These are phyloP conservation scores for Russula vinacea DNA, from an alignment of 768 basidiomycete species.

Conservation along the genomic window DNA sequence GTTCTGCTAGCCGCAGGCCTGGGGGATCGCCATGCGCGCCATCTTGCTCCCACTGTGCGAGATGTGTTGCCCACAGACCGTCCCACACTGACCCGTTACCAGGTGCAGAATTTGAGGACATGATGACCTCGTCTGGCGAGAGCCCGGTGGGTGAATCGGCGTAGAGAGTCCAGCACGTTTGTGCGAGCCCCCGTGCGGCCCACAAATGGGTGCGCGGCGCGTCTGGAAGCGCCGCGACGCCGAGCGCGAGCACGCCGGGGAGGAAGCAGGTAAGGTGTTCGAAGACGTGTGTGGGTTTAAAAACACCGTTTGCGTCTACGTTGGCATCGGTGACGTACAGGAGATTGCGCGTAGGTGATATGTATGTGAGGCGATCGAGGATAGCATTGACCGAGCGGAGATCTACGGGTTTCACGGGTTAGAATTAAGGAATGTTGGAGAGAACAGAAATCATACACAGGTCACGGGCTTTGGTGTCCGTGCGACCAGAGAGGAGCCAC, in stretches of 20 bases:
- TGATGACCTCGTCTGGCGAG: conserved; percentile 59
- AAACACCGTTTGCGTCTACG: conserved; percentile 3
- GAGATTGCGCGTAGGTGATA: conserved; percentile 61
- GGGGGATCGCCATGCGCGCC: conserved; percentile 20
- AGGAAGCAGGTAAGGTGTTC: conserved; percentile 82
- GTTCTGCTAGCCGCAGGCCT: background rate
- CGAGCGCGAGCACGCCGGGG: conserved; percentile 71
- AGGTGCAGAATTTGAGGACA: background rate
- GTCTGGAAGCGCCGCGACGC: conserved; percentile 58
- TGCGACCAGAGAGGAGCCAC: conserved; percentile 63
- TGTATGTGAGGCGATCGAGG: conserved; percentile 59
- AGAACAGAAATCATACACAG: conserved; percentile 51
- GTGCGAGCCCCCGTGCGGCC: conserved; percentile 73
- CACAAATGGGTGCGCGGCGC: conserved; percentile 60
- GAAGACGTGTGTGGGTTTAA: conserved; percentile 46
- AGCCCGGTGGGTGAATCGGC: conserved; percentile 69
- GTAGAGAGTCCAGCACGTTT: conserved; percentile 71
- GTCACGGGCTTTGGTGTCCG: conserved; percentile 58
- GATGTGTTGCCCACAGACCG: conserved; percentile 15
- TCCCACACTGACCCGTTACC: conserved; percentile 16
- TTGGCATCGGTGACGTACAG: conserved; percentile 67
- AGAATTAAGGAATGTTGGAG: background rate
- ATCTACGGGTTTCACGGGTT: conserved; percentile 41
- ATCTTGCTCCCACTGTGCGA: conserved; percentile 31
- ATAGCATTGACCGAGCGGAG: conserved; percentile 58